Evolutionary conservation across 257 asterid genomes (phyloP), one percentile per base, ranked within the genome.

Genomic region (Nyctanthes arbortristis): DNA sequence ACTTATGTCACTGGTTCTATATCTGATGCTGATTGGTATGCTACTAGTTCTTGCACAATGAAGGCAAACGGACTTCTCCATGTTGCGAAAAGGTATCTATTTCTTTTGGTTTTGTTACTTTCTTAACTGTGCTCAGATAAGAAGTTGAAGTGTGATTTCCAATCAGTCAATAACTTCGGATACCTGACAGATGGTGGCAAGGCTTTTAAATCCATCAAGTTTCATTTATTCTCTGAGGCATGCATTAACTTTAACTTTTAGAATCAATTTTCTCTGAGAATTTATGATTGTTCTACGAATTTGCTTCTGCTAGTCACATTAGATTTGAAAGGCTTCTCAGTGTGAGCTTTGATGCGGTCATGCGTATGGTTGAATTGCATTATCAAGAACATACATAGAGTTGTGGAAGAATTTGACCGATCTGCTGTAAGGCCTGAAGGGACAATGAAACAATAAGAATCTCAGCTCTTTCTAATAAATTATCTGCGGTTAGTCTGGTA

Each of bases 21-120:
- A 59, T 14, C 7, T 39, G 57, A 65, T 79, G 76, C 88, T 87
- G 97, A 97, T 90, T 68, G 96, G 97, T 29, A 49, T 75, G 88
- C 90, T 66, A 80, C 89, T 79, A 85, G 95, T 85, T 87, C 86
- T 54, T 82, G 97, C 71, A 88, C 90, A 31, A 85, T 93, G 88
- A 88, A 83, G 93, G 93, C 66, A 88, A 85, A 69, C 82, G 71
- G 66, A 83, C 88, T 52, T 95, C 96, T 76, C 96, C 90, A 56
- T 64, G 95, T 36, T 88, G 94, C 85, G 83, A 84, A 77, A 92
- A 88, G 97, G 98, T 93, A 64, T 65, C 69, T 34, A 3, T 72
- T 71, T 69, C 58, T 71, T 30, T 8, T 36, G 32, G 12, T 32
- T 62, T 39, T 29, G 14, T 22, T 49, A 49, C 58, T 45, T 16